These are phyloP conservation scores for Paraleonurus japonicus DNA, from an alignment of 257 asterid genomes.

Conservation along the genomic window DNA sequence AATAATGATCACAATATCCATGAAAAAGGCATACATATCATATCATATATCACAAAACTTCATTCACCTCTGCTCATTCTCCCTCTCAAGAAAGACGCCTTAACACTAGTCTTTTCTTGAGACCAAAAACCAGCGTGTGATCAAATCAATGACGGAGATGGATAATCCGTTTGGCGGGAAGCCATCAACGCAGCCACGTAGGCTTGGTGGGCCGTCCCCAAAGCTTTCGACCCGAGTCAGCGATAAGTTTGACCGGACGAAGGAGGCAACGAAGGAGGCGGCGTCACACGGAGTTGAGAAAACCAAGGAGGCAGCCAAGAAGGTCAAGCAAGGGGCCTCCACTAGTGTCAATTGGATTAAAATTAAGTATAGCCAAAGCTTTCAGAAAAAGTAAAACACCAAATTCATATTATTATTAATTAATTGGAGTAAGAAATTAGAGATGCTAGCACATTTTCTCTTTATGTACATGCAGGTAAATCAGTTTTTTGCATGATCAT, in stretches of 20 bases:
- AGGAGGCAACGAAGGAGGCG: slow-evolving; percentile 29
- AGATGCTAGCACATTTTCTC: too few species aligned
- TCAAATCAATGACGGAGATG: slow-evolving; percentile 9
- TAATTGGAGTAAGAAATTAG: too few species aligned
- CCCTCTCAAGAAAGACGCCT: slow-evolving; percentile 21
- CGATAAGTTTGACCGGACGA: slow-evolving; percentile 29
- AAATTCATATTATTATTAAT: neutral
- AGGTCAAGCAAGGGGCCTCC: slow-evolving; percentile 41
- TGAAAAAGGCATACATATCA: slow-evolving; percentile 10
- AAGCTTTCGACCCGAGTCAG: slow-evolving; percentile 33
- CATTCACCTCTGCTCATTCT: neutral
- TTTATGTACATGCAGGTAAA: neutral
- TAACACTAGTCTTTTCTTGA: slow-evolving; percentile 26
- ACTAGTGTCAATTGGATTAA: slow-evolving; percentile 37
- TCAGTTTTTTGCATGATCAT: neutral
- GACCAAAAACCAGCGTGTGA: neutral
- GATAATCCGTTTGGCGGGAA: slow-evolving; percentile 28
- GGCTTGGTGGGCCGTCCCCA: slow-evolving; percentile 34
- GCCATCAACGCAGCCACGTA: slow-evolving; percentile 19
- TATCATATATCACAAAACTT: neutral
- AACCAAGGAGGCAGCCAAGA: slow-evolving; percentile 36
- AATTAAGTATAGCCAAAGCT: slow-evolving; percentile 26
- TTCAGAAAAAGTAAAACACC: slow-evolving; percentile 21
- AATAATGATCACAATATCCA: neutral
- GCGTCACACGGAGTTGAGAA: slow-evolving; percentile 22